Base-by-base conservation (phyloP, 139 green algal genomes). In the Marvania coccoides region DNA sequence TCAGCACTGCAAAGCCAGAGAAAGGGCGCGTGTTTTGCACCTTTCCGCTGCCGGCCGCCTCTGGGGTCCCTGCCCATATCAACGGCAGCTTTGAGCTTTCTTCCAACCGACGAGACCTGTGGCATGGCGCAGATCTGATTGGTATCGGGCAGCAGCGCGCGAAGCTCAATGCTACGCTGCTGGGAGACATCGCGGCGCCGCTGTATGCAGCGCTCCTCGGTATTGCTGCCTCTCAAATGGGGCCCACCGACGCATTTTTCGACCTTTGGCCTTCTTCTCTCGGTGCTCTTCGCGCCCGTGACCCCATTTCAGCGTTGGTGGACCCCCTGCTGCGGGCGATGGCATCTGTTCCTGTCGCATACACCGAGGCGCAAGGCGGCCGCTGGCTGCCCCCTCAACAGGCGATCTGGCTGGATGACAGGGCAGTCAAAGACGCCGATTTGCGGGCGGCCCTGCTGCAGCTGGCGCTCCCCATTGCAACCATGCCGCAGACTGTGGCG, bases 11-110 rank as follows among this genome's bases (percentile, higher is more conserved):
- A 19, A 19, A 51, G 42, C 19, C 19, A 51, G 58, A 36, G 14
- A 36, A 53, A 19, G 74, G 76, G 36, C 54, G 69, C 8, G 84
- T 78, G 10, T 92, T 87, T 69, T 88, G 81, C 67, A 90, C 88
- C 70, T 75, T 92, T 30, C 85, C 85, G n/a, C 76, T 92, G 10
- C 84, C 85, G 6, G 69, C 74, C 14, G 8, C 7, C 0, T 83
- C 76, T 0, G 77, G 76, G 10, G 74, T 92, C 38, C 85, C 83
- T 33, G 72, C 86, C 7, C 83, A 90, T 36, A 69, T 92, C 59
- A 92, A 92, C 66, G 81, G 45, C 33, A 61, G 46, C 66, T 90
- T 90, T 65, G 84, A 90, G 72, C 75, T 90, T 13, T 84, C 71
- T 28, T 37, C 19, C 45, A 74, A 81, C 60, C 67, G 82, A 12